These are phyloP conservation scores for Antitrichia curtipendula DNA, from an alignment of 225 moss, liverwort and hornwort genomes.

Conservation along the genomic window DNA sequence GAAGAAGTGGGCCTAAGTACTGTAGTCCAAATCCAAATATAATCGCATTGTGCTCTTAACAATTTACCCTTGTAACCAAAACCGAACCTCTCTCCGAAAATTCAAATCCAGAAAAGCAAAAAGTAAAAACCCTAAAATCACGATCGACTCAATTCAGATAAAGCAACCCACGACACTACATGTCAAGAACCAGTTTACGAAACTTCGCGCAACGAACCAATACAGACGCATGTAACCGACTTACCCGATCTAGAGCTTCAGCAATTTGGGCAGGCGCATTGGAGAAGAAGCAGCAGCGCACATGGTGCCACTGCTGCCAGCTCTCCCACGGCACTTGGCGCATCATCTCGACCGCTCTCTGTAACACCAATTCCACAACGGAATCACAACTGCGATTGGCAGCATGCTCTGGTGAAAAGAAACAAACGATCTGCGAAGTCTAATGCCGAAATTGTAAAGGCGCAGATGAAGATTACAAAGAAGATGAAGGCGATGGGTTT, in stretches of 20 bases:
- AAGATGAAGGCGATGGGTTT: background rate
- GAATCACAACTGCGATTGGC: background rate
- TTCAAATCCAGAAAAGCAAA: background rate
- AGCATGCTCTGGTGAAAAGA: background rate
- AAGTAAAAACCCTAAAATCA: background rate
- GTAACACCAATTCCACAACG: background rate
- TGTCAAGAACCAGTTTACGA: background rate
- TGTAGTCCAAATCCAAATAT: background rate
- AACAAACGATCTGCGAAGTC: background rate
- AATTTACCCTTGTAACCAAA: background rate
- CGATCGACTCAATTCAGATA: background rate
- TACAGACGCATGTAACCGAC: background rate
- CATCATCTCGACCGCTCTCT: slow-evolving; percentile 20
- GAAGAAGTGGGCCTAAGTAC: background rate
- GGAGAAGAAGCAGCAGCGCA: slow-evolving; percentile 58
- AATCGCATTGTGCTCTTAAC: background rate
- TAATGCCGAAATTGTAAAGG: background rate
- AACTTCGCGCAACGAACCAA: background rate
- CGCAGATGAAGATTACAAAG: background rate
- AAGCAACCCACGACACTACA: background rate
- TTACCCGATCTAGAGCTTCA: slow-evolving; percentile 65
- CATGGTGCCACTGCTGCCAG: slow-evolving; percentile 85
- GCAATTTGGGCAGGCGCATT: slow-evolving; percentile 28
- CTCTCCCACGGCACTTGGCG: slow-evolving; percentile 96
- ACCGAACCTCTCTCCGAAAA: background rate